Evolutionary conservation across 257 asterid genomes (phyloP).

Genomic region (Euphrasia confusa): DNA sequence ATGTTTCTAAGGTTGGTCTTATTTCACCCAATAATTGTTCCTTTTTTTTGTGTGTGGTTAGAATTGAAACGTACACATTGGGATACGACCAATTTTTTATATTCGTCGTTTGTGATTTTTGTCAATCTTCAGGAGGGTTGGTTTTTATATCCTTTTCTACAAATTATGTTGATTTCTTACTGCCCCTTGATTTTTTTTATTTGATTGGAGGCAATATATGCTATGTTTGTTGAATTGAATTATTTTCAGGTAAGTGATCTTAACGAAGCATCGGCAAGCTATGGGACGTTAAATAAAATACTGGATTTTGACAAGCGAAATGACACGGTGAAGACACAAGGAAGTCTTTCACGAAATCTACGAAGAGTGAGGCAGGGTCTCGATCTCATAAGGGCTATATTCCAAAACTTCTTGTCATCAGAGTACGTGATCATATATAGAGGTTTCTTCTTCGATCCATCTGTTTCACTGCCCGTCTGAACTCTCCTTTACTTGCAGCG

Average conservation of each 20-base stretch:
- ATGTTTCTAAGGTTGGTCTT: constrained; percentile 31
- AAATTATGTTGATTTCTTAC: too few species aligned
- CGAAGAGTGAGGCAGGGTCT: constrained; percentile 98
- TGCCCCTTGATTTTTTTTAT: constrained; percentile 37
- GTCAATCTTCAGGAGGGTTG: too few species aligned
- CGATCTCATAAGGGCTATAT: constrained; percentile 78
- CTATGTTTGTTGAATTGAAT: not conserved
- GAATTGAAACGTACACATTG: too few species aligned
- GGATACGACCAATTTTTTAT: too few species aligned
- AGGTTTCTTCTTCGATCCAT: too few species aligned
- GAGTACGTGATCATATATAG: constrained; percentile 40
- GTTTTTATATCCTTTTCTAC: too few species aligned
- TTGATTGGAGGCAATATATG: not conserved
- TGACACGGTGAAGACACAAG: constrained; percentile 64
- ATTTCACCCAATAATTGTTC: not conserved
- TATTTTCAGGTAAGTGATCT: constrained; percentile 71
- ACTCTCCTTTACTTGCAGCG: constrained; percentile 35
- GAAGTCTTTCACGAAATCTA: constrained; percentile 84
- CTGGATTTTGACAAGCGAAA: constrained; percentile 58
- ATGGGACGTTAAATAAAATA: constrained; percentile 44
- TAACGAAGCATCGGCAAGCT: constrained; percentile 53
- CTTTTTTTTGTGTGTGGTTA: not conserved
- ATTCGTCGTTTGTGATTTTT: too few species aligned
- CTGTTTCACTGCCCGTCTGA: not conserved
- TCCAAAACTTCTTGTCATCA: constrained; percentile 73